Percentiles rank a stretch among this genome's conserved stretches.
These are phyloP conservation scores for Sporothrix humicola DNA, from an alignment of 2,329 filamentous ascomycete genomes.

Conservation along the genomic window DNA sequence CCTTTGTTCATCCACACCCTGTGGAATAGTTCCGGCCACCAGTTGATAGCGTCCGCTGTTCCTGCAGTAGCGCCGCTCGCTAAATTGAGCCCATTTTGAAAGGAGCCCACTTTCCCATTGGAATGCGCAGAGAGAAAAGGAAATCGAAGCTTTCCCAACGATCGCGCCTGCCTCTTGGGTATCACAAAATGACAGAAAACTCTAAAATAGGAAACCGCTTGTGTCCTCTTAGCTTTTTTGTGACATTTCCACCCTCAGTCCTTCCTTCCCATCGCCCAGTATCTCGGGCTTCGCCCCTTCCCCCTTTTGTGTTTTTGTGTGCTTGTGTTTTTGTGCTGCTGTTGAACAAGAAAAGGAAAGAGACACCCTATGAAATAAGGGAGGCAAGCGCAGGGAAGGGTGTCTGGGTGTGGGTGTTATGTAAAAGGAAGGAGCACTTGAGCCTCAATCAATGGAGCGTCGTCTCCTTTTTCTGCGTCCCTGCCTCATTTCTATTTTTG, in stretches of 20 bases:
- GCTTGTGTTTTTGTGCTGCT: no score
- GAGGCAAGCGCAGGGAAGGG: slow-evolving; percentile 13
- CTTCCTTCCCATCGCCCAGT: neutral
- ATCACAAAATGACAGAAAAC: slow-evolving; percentile 2
- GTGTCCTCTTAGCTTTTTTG: neutral
- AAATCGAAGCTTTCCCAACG: neutral
- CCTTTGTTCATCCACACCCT: neutral
- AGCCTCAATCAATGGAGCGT: neutral
- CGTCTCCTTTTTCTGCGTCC: neutral
- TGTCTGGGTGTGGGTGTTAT: neutral
- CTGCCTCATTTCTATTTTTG: slow-evolving; percentile 15
- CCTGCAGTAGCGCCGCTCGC: slow-evolving; percentile 24
- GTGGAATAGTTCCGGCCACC: slow-evolving; percentile 17
- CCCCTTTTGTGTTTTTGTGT: neutral
- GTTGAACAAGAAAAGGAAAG: neutral
- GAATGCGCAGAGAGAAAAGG: neutral
- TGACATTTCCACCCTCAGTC: neutral
- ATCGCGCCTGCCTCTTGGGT: slow-evolving; percentile 5
- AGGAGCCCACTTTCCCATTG: neutral
- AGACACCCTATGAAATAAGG: slow-evolving; percentile 16
- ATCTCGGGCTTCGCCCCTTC: slow-evolving; percentile 20
- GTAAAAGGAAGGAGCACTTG: neutral
- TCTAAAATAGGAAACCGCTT: slow-evolving; percentile 21
- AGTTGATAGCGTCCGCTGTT: slow-evolving; percentile 22
- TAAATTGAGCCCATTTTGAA: slow-evolving; percentile 9